Conservation (phyloP, 2,329 filamentous ascomycete genomes). For the Arthrobotrys entomopaga region DNA sequence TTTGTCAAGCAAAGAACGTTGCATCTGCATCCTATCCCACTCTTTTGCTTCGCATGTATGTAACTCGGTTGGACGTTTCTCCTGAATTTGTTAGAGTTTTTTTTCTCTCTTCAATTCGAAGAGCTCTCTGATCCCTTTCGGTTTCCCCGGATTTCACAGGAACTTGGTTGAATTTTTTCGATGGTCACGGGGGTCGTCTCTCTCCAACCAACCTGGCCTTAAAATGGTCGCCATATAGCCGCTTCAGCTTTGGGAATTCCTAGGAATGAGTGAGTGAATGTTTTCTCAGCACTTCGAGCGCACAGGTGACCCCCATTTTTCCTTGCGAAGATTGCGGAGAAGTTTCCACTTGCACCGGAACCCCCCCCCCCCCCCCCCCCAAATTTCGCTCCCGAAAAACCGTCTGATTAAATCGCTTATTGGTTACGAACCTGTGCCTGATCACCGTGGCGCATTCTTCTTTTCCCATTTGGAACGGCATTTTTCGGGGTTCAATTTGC, state of each 20-base stretch:
- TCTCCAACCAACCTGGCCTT: conserved; percentile 30
- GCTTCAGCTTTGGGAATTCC: neutral
- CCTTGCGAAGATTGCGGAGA: neutral
- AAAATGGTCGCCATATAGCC: conserved; percentile 30
- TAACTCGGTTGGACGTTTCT: conserved; percentile 6
- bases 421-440: conserved; percentile 37
- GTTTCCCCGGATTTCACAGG: conserved; percentile 49
- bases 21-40: no score
- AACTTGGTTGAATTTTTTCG: conserved; percentile 42
- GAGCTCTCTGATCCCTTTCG: conserved; percentile 30
- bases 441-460: conserved; percentile 42
- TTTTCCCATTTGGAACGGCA: neutral
- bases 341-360: neutral
- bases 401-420: no score
- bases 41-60: neutral
- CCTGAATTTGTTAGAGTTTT: conserved; percentile 14
- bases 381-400: conserved; percentile 1
- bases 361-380: neutral
- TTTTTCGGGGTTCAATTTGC: neutral
- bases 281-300: no score
- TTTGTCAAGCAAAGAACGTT: no score
- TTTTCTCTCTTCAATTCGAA: neutral
- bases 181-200: conserved; percentile 43
- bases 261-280: neutral
- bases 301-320: conserved; percentile 46